Evolutionary conservation across 2,329 filamentous ascomycete species (phyloP), one percentile per base, ranked within the genome.

Genomic region (Xylariaceae sp.): DNA sequence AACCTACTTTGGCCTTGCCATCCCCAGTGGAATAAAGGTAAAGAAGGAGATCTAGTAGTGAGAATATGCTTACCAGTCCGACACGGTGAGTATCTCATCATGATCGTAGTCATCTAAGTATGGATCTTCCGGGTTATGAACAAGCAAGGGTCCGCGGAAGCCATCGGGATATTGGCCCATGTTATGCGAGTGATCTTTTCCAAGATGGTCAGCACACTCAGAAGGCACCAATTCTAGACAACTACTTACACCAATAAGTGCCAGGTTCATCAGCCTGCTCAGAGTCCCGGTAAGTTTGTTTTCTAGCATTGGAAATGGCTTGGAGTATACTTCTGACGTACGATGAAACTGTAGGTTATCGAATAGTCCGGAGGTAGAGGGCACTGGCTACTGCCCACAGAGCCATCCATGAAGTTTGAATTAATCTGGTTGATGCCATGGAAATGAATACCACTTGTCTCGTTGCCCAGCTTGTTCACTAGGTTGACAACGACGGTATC

Each of bases 111-210:
- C 65, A 44, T 74, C 74, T 8, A 72, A 66, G 65, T 83, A 86
- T 1, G 84, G 84, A 24, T 82, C 76, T 0, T 79, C 69, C 0
- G 79, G 79, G 63, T 88, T 85, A 47, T 86, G 79, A 11, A 89
- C 77, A 53, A 89, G 83, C 37, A 89, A 66, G 0, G 84, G 75
- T 1, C 84, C 85, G 16, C 86, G 83, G 40, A 88, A 76, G n/a
- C 87, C 87, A 68, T 89, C 87, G 0, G 86, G 85, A 64, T 88
- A 89, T 66, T 88, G 86, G 2, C 81, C 85, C 73, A 81, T 80
- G 53, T 81, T 78, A 69, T 89, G 87, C 1, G 84, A 87, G 71
- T 90, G 87, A 62, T 88, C 75, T 79, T 54, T 36, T 16, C 17
- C 19, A 21, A 9, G 3, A 39, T 41, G 28, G 44, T 69, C 28